phyloP scores from a whole-genome alignment of 108 stramenopile genomes.

The Nitzschia inconspicua region DNA sequence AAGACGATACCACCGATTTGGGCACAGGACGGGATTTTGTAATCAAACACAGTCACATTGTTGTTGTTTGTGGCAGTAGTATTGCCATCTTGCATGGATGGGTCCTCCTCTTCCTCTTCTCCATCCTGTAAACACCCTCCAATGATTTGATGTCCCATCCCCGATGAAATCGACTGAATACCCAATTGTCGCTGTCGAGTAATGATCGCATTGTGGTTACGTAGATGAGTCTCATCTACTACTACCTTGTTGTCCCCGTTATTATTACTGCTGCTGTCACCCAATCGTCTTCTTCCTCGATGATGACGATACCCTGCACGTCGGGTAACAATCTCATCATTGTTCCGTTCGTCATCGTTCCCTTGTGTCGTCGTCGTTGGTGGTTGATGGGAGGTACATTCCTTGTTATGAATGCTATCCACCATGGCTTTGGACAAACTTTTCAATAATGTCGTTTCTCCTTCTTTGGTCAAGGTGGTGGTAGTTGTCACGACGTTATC shows the following conservation, averaged over 20 bases:
- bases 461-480: not conserved
- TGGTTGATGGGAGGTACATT: not conserved
- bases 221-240: no score
- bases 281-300: no score
- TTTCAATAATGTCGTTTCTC: not conserved
- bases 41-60: not conserved
- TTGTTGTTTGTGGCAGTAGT: not conserved
- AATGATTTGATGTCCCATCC: not conserved
- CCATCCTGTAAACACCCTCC: not conserved
- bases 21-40: not conserved
- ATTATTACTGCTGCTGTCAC: no score
- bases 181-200: no score
- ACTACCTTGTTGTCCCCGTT: no score
- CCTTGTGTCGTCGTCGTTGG: not conserved
- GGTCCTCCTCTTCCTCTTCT: not conserved
- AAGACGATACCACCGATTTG: conserved; percentile 2
- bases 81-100: not conserved
- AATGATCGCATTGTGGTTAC: no score
- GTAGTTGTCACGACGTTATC: not conserved
- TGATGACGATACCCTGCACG: not conserved
- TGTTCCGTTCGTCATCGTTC: not conserved
- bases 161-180: no score
- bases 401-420: conserved; percentile 2
- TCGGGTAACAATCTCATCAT: not conserved
- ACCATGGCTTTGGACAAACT: conserved; percentile 3